Conservation (phyloP, 495 filamentous ascomycete genomes). For the Xylaria bambusicola region DNA sequence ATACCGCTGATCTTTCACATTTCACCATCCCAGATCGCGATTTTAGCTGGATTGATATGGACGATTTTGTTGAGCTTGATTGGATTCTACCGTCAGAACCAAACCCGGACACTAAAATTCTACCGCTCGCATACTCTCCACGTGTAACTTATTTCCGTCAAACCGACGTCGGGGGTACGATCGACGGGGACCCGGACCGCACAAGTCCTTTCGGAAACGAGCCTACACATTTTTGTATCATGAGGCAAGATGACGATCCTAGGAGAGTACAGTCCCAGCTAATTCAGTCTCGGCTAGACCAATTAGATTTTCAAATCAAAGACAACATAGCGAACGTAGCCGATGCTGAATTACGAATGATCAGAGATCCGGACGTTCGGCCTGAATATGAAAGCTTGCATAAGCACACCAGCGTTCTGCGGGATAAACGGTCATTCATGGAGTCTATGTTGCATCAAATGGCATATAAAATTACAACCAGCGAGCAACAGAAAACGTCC, state of each 20-base stretch:
- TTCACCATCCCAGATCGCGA: conserved; percentile 96
- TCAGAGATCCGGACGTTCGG: conserved; percentile 57
- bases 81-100: conserved; percentile 91
- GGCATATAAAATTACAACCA: conserved; percentile 27
- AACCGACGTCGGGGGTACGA: conserved; percentile 80
- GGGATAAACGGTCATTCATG: conserved; percentile 76
- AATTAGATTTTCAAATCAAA: conserved; percentile 73
- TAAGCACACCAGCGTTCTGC: conserved; percentile 68
- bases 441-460: conserved; percentile 71
- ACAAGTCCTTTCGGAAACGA: conserved; percentile 89
- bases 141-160: conserved; percentile 96
- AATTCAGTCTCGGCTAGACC: conserved; percentile 75
- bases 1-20: conserved; percentile 70
- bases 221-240: conserved; percentile 89
- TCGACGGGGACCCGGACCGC: conserved; percentile 66
- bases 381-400: conserved; percentile 67
- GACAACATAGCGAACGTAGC: conserved; percentile 67
- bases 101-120: conserved; percentile 88
- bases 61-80: conserved; percentile 96
- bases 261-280: conserved; percentile 84
- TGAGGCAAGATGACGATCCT: conserved; percentile 92
- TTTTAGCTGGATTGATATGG: conserved; percentile 96
- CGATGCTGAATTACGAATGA: conserved; percentile 64
- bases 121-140: conserved; percentile 88
- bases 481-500: conserved; percentile 17